Evolutionary conservation across 2,329 filamentous ascomycete species (phyloP).

Genomic region (Biscogniauxia mediterranea): DNA sequence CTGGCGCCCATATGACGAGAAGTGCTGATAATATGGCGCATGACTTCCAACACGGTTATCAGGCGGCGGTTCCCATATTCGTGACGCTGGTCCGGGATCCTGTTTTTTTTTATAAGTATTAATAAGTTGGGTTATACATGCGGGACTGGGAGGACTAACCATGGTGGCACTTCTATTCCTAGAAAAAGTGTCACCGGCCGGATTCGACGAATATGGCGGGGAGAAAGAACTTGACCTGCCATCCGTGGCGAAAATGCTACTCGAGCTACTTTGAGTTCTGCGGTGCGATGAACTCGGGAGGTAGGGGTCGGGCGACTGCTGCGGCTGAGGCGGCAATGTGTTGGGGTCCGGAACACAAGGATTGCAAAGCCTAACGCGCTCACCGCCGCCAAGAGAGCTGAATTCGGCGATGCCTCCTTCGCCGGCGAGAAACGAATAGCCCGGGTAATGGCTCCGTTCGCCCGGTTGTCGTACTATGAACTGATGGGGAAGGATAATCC

Average conservation of each 20-base stretch:
- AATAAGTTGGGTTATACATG: not conserved
- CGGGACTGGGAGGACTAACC: conserved; percentile 37
- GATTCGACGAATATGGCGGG: conserved; percentile 18
- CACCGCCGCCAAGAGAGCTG: conserved; percentile 50
- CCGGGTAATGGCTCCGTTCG: conserved; percentile 26
- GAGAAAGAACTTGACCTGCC: conserved; percentile 11
- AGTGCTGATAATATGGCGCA: not conserved
- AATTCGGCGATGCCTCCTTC: conserved; percentile 43
- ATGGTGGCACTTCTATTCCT: conserved; percentile 50
- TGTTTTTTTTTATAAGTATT: conserved; percentile 13
- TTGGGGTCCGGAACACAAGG: conserved; percentile 63
- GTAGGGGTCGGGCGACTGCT: conserved; percentile 28
- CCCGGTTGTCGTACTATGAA: conserved; percentile 82
- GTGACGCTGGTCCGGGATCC: conserved; percentile 28
- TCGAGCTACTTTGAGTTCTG: conserved; percentile 46
- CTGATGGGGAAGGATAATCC: conserved; percentile 90
- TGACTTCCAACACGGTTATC: conserved; percentile 1
- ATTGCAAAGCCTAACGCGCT: conserved; percentile 59
- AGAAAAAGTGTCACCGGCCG: conserved; percentile 37
- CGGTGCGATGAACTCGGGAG: conserved; percentile 35
- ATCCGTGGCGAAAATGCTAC: conserved; percentile 30
- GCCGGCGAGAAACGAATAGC: conserved; percentile 39
- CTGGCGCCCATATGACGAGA: not conserved
- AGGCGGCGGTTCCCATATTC: conserved; percentile 4
- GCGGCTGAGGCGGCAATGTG: conserved; percentile 51